These are phyloP conservation scores for barley (Hordeum vulgare) DNA, from an alignment of 176 grass and related monocot species.

Conservation along the genomic window DNA sequence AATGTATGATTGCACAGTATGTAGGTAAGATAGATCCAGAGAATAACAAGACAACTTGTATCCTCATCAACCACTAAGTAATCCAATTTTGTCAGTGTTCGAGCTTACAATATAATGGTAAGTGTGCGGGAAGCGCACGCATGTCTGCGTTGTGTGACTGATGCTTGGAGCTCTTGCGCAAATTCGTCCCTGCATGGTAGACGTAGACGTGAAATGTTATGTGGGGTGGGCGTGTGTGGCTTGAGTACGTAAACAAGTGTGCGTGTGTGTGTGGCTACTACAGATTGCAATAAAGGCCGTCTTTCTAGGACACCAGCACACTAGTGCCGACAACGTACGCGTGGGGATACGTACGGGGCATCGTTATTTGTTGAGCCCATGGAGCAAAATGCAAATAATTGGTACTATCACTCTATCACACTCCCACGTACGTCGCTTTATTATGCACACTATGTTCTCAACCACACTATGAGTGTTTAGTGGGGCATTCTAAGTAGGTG, in stretches of 20 bases:
- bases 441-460: not conserved
- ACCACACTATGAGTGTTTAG: not conserved
- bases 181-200: not conserved
- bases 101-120: not conserved
- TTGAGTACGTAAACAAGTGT: not conserved
- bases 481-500: not conserved
- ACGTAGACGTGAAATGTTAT: not conserved
- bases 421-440: too few species aligned
- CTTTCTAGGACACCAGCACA: not conserved
- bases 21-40: not conserved
- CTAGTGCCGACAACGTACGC: not conserved
- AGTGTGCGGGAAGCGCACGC: not conserved
- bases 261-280: not conserved
- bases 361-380: not conserved
- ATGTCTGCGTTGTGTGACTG: not conserved
- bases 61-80: not conserved
- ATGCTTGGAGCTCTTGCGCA: too few species aligned
- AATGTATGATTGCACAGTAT: not conserved
- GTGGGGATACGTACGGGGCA: not conserved
- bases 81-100: not conserved
- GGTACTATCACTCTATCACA: too few species aligned
- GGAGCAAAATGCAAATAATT: not conserved
- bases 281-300: not conserved
- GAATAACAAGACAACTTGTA: not conserved
- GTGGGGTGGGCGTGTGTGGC: not conserved